Evolutionary conservation across 164 flowering plant genomes (phyloP), one percentile per base, ranked within the genome.

Genomic region (Macadamia integrifolia): DNA sequence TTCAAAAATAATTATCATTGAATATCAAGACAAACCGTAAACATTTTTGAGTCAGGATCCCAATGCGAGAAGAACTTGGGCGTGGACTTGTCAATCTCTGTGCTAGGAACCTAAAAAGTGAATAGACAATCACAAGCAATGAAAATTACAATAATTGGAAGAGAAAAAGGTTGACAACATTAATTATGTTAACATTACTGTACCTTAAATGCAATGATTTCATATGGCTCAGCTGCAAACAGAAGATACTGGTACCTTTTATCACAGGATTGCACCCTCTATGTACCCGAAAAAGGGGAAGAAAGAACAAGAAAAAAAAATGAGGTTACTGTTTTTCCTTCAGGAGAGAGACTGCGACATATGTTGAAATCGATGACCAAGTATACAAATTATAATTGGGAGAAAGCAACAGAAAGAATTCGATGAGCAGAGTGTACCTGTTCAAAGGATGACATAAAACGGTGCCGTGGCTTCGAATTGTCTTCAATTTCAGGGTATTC

Each of bases 141-240:
- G 23, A 23, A 23, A 23, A 23, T 23, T 23, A 23, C 23, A 23
- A 23, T 23, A 23, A 23, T 23, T 23, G 23, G 23, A 23, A 23
- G 23, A 23, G 23, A 23, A 23, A 23, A 23, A 23, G 23, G 23
- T 23, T 23, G 23, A 23, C 23, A 23, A 23, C 23, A 23, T 23
- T 23, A 23, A 23, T 23, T 23, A 23, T 23, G 23, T 29, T 17
- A 35, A 13, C 30, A 61, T 3, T 15, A 46, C 14, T 48, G 29
- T 71, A 92, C 99, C 99, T 86, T 90, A 74, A 95, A 95, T 42
- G 90, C 77, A 73, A 95, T 92, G 35, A 84, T 92, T 77, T 95
- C 99, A 81, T 95, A 95, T 23, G 99, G 99, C 18, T 95, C 98
- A 29, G 98, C 98, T n/a, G 96, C 97, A 85, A 89, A 92, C 60